Conservation (phyloP, 2,329 filamentous ascomycete genomes). For the Ophiostoma quercus region DNA sequence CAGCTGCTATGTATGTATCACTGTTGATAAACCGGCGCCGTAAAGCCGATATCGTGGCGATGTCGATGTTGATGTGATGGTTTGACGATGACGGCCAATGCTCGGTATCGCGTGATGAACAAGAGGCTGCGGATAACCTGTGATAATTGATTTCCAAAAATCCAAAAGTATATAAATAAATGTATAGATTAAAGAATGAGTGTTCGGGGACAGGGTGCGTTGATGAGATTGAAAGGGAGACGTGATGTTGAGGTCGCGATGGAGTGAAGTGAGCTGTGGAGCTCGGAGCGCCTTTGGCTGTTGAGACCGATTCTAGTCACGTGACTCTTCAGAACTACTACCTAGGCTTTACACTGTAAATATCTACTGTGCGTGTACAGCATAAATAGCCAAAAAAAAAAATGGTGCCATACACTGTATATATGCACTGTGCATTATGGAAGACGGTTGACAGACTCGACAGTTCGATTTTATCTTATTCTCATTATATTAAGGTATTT, state of each 20-base stretch:
- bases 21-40: no score
- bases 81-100: neutral
- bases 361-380: no score
- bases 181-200: neutral
- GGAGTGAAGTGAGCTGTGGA: neutral
- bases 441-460: no score
- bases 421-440: no score
- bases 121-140: neutral
- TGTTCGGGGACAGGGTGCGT: neutral
- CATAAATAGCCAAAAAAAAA: no score
- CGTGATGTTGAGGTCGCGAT: neutral
- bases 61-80: neutral
- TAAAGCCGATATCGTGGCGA: neutral
- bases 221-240: neutral
- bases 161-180: conserved; percentile 1
- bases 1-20: neutral
- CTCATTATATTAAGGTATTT: no score
- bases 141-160: neutral
- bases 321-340: neutral
- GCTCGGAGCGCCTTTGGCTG: neutral
- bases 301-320: neutral
- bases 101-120: neutral
- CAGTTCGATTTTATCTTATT: no score
- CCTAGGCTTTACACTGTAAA: neutral
- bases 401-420: no score